Percentiles rank a stretch among this genome's conserved stretches.
These are phyloP conservation scores for Austroboletus festivus DNA, from an alignment of 768 basidiomycete genomes.

Conservation along the genomic window DNA sequence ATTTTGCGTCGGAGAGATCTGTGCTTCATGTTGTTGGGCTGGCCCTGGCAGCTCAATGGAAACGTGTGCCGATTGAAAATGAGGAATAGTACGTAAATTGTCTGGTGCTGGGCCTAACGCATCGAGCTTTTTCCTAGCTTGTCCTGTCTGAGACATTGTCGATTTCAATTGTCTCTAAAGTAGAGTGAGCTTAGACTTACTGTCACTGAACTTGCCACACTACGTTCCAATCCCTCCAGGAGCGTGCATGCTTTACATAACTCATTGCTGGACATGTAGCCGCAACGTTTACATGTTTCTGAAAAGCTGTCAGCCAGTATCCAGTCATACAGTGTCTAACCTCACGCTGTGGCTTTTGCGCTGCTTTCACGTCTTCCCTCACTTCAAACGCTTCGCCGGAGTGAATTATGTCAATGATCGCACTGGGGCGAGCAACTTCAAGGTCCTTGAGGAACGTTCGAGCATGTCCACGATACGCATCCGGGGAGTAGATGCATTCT, in stretches of 20 bases:
- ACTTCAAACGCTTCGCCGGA: slow-evolving; percentile 92
- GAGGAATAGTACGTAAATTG: slow-evolving; percentile 76
- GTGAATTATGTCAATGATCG: slow-evolving; percentile 97
- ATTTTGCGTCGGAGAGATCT: no score
- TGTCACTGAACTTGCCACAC: slow-evolving; percentile 61
- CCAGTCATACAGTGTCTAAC: not conserved
- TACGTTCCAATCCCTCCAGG: slow-evolving; percentile 86
- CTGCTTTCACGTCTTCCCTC: slow-evolving; percentile 77
- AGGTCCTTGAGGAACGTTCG: slow-evolving; percentile 92
- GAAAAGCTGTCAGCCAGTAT: slow-evolving; percentile 5
- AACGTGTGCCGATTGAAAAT: slow-evolving; percentile 50
- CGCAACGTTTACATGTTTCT: slow-evolving; percentile 92
- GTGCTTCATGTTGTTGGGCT: not conserved
- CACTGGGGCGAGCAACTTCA: slow-evolving; percentile 89
- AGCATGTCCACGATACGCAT: slow-evolving; percentile 97
- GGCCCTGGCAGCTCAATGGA: slow-evolving; percentile 36
- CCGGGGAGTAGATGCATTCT: slow-evolving; percentile 98
- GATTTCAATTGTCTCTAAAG: not conserved
- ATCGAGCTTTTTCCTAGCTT: slow-evolving; percentile 59
- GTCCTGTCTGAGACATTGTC: slow-evolving; percentile 56
- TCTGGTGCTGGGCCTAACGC: slow-evolving; percentile 57
- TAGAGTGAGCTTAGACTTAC: slow-evolving; percentile 38
- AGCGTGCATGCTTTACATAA: slow-evolving; percentile 94
- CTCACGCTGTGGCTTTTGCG: slow-evolving; percentile 83
- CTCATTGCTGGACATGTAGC: slow-evolving; percentile 95